Evolutionary conservation across 192 early-diverging fungal genomes (phyloP).

Genomic region (Phycomyces blakesleeanus): DNA sequence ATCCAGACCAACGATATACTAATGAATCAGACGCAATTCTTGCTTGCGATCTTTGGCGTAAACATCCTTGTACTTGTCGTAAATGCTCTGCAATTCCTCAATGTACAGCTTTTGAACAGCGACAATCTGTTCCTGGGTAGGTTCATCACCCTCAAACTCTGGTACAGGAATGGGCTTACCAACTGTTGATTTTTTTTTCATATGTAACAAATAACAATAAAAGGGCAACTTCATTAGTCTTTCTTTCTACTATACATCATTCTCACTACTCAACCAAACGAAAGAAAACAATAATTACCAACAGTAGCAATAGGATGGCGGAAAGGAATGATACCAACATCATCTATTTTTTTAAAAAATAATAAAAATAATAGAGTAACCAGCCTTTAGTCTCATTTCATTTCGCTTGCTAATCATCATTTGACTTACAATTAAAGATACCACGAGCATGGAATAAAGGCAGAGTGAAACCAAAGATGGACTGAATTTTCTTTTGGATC

Average conservation of each 20-base stretch:
- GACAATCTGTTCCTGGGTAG: conserved; percentile 50
- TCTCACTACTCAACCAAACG: no score
- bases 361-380: no score
- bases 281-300: no score
- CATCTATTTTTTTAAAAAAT: no score
- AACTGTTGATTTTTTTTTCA: conserved; percentile 37
- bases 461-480: conserved; percentile 62
- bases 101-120: conserved; percentile 65
- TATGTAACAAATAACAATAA: no score
- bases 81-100: conserved; percentile 54
- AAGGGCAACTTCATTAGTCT: no score
- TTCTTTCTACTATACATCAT: no score
- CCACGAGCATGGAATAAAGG: conserved; percentile 83
- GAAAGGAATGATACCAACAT: conserved; percentile 49
- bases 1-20: neutral
- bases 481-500: conserved; percentile 70
- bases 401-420: neutral
- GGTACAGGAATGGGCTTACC: conserved; percentile 62
- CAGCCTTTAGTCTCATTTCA: neutral
- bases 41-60: conserved; percentile 58
- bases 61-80: conserved; percentile 63
- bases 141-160: conserved; percentile 32
- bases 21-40: conserved; percentile 64
- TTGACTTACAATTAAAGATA: conserved; percentile 72
- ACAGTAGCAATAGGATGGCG: conserved; percentile 42